phyloP scores from a whole-genome alignment of 345 rosid species.

The Gossypium sturtianum region DNA sequence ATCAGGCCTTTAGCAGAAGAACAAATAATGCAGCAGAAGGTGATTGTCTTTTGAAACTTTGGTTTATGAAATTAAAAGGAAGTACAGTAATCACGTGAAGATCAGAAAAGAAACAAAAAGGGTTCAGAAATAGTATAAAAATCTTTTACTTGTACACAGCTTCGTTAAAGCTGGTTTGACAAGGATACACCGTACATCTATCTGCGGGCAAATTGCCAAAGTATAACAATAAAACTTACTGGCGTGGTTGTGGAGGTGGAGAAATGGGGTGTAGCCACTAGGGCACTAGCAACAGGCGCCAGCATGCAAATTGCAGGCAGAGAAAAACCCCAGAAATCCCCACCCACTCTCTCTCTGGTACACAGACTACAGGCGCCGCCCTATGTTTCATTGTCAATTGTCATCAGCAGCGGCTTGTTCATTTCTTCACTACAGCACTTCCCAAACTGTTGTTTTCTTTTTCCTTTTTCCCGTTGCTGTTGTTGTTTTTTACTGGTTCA shows the following conservation, averaged over 20 bases:
- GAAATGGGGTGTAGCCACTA: not conserved
- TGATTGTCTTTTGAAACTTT: no score
- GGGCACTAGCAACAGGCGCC: not conserved
- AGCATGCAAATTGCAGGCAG: not conserved
- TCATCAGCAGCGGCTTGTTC: not conserved
- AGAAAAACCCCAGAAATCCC: not conserved
- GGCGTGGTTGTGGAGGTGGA: not conserved
- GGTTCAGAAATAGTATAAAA: not conserved
- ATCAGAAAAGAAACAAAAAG: not conserved
- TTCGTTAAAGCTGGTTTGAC: not conserved
- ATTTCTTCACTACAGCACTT: not conserved
- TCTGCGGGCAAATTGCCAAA: not conserved
- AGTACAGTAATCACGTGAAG: constrained; percentile 7
- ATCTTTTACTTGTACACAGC: not conserved
- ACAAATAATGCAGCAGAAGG: not conserved
- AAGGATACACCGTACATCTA: not conserved
- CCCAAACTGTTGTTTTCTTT: not conserved
- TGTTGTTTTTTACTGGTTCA: not conserved
- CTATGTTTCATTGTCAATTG: not conserved
- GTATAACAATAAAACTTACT: not conserved
- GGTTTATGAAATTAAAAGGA: not conserved
- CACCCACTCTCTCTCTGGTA: not conserved
- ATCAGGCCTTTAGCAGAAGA: not conserved
- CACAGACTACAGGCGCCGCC: constrained; percentile 5
- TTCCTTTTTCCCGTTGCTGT: not conserved